Conservation (phyloP, 1,139 yeast species). For the Yamadazyma mexicana region DNA sequence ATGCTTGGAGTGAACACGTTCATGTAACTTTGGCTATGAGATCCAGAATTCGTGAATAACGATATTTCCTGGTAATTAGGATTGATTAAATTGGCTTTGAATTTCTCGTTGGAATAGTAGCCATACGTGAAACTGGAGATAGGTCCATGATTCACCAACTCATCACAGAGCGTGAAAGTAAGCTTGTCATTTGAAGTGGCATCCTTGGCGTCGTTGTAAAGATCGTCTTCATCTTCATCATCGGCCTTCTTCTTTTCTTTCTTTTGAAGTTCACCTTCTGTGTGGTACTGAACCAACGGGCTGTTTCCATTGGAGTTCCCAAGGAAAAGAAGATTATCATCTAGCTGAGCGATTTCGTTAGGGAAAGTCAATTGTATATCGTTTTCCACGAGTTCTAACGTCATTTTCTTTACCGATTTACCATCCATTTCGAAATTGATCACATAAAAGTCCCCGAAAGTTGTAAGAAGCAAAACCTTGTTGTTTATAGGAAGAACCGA, state of each 20-base stretch:
- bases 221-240: constrained; percentile 24
- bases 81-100: constrained; percentile 61
- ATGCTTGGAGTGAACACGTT: constrained; percentile 64
- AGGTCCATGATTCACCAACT: constrained; percentile 71
- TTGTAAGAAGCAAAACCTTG: constrained; percentile 53
- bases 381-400: constrained; percentile 29
- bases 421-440: constrained; percentile 55
- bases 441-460: constrained; percentile 51
- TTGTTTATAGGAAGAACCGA: constrained; percentile 48
- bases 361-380: constrained; percentile 28
- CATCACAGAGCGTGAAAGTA: constrained; percentile 51
- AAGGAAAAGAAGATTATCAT: constrained; percentile 36
- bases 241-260: constrained; percentile 10
- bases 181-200: constrained; percentile 33
- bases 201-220: constrained; percentile 33
- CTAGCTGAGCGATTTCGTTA: constrained; percentile 35
- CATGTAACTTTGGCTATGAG: constrained; percentile 53
- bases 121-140: constrained; percentile 71
- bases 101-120: constrained; percentile 53
- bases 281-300: constrained; percentile 33
- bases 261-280: constrained; percentile 19
- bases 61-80: constrained; percentile 68
- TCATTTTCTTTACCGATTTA: constrained; percentile 39
- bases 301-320: constrained; percentile 38
- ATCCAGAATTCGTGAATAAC: constrained; percentile 71